Evolutionary conservation across 2,329 filamentous ascomycete species (phyloP), one percentile per base, ranked within the genome.

Genomic region (Scopulariopsis brevicaulis): DNA sequence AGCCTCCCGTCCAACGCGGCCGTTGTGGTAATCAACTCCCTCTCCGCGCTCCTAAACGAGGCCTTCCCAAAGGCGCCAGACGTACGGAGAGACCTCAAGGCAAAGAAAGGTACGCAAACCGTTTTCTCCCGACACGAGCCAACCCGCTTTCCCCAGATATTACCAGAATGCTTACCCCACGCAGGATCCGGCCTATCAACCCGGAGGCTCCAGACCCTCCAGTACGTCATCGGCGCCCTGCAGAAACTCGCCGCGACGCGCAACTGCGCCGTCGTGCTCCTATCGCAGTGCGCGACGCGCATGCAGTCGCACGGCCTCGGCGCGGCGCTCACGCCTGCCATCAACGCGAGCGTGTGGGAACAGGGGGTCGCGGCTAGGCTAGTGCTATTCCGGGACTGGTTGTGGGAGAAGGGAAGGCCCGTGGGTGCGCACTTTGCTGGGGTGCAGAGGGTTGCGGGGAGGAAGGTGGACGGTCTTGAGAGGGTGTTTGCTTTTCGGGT

Each of bases 251-350:
- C 92, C 4, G 84, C 86, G 12, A 81, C 86, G 34, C 81, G 83
- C 62, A 81, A 89, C 64, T 77, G 92, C 56, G 87, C 90, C 25
- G 77, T 96, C 50, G 75, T 96, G 2, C 69, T 94, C 22, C 78
- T 91, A 54, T 90, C 85, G 43, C 91, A 95, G 67, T 90, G 87
- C 60, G 87, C 86, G 50, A 95, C 90, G n/a, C 87, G 85, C 63
- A 86, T 95, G 72, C 84, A 87, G 61, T 76, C 77, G 4, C 46
- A 37, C 25, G 85, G 80, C 62, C 78, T 74, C 62, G 81, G 77
- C 63, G 87, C 91, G 15, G 81, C 86, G 12, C 74, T 97, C 54
- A 80, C 86, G 57, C 87, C 91, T 18, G 84, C 89, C 48, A 78
- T 96, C 61, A 86, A 86, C 59, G 85, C 87, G 15, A 78, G 77